Conservation (phyloP, 2,329 filamentous ascomycete species). For the Xylariaceae sp. region DNA sequence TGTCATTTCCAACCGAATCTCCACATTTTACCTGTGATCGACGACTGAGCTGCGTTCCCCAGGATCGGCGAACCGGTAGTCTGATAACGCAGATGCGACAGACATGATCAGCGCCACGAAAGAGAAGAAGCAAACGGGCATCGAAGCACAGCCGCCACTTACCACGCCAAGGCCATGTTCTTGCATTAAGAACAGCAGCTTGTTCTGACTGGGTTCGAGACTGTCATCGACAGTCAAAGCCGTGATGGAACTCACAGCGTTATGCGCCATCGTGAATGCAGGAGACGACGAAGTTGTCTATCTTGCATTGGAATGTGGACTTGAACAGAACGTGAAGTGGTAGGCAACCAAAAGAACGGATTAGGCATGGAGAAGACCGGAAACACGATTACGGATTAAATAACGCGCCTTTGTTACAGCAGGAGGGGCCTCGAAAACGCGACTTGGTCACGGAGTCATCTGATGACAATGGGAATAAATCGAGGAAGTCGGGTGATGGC, state of each 20-base stretch:
- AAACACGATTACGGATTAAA: neutral
- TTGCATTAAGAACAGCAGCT: constrained; percentile 22
- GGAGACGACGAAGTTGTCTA: constrained; percentile 15
- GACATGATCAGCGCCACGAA: constrained; percentile 2
- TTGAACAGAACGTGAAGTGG: neutral
- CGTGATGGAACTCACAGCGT: constrained; percentile 16
- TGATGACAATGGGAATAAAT: constrained; percentile 14
- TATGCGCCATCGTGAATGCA: constrained; percentile 19
- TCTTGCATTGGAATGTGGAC: neutral
- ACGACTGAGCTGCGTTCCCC: constrained; percentile 7
- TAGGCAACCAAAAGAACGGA: too few relatives aligned
- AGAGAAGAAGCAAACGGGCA: neutral
- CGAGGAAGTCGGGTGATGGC: neutral
- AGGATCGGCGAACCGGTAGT: constrained; percentile 19
- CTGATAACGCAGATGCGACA: constrained; percentile 14
- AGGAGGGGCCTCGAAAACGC: constrained; percentile 8
- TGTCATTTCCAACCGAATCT: neutral
- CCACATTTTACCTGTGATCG: constrained; percentile 10
- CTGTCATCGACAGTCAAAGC: constrained; percentile 21
- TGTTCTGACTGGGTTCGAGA: constrained; percentile 29
- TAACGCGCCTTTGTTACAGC: neutral
- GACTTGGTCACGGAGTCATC: constrained; percentile 25
- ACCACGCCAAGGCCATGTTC: constrained; percentile 30
- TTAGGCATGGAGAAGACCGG: neutral
- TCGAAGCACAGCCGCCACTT: constrained; percentile 19